Percentiles rank a stretch among this genome's conserved stretches.
phyloP scores from a whole-genome alignment of 2,329 filamentous ascomycete species.

The Chaetomium sp. region DNA sequence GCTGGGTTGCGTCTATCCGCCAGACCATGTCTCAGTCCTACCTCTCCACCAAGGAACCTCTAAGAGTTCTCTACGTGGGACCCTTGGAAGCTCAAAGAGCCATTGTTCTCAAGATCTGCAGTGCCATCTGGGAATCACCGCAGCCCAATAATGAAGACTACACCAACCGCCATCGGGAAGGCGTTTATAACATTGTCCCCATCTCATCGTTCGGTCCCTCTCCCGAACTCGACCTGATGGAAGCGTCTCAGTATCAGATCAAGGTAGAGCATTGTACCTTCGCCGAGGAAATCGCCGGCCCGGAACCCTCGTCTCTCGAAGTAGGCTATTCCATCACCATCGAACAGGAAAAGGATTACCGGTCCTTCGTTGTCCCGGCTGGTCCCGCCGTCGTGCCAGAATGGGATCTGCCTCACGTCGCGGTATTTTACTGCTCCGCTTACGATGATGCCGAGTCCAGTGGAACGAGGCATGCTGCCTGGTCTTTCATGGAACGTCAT shows the following conservation, averaged over 20 bases:
- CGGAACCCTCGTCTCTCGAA: slow-evolving; percentile 35
- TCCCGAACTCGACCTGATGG: slow-evolving; percentile 55
- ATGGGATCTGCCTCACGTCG: slow-evolving; percentile 53
- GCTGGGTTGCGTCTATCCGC: slow-evolving; percentile 47
- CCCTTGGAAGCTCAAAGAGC: slow-evolving; percentile 45
- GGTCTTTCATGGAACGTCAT: slow-evolving; percentile 52
- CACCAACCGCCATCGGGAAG: slow-evolving; percentile 42
- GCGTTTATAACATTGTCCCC: slow-evolving; percentile 55
- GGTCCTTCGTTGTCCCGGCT: slow-evolving; percentile 42
- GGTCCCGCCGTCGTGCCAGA: slow-evolving; percentile 46
- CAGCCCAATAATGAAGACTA: slow-evolving; percentile 39
- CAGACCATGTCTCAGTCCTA: slow-evolving; percentile 53
- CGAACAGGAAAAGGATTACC: slow-evolving; percentile 44
- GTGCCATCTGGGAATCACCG: slow-evolving; percentile 48
- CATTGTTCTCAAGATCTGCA: slow-evolving; percentile 52
- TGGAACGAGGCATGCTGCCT: slow-evolving; percentile 46
- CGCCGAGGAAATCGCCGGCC: slow-evolving; percentile 41
- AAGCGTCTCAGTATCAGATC: slow-evolving; percentile 54
- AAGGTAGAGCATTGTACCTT: slow-evolving; percentile 52
- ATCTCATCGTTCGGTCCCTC: slow-evolving; percentile 52
- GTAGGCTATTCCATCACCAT: slow-evolving; percentile 45
- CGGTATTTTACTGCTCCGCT: slow-evolving; percentile 52
- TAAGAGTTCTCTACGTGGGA: slow-evolving; percentile 54
- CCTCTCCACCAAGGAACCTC: slow-evolving; percentile 49
- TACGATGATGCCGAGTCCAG: slow-evolving; percentile 45